Evolutionary conservation across 768 basidiomycete genomes (phyloP), one percentile per base, ranked within the genome.

Genomic region (Leccinum variicolor): DNA sequence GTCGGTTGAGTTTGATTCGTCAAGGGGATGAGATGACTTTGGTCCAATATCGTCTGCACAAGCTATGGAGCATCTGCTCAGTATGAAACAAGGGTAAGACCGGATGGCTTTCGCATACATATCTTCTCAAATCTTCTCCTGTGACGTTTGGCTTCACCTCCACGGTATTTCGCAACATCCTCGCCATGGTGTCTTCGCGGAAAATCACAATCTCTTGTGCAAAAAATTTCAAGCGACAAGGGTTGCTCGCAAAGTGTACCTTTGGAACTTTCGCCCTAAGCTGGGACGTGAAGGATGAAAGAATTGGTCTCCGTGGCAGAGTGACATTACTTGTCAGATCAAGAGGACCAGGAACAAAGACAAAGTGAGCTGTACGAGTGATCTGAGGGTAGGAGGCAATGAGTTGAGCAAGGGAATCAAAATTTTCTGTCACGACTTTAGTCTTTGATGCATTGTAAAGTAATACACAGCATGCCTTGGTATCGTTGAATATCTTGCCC

Each of bases 1-100:
- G 87, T 88, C 1, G 97, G 93, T 65, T 96, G 91, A 33, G 96
- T 86, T 54, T 87, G 83, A 28, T 84, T 78, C 0, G 94, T 87
- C 26, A 98, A 74, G 0, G 97, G 97, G 14, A 84, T 85, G n/a
- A 99, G 81, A 75, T 98, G 95, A 36, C 89, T 86, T 74, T 99
- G 97, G 69, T 99, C 97, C 34, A 98, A 76, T 39, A 99, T 86
- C 0, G 95, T 90, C 75, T 97, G 94, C n/a, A 97, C 95, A 54
- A 97, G 83, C 95, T 98, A 63, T 8, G 19, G 10, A 36, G 2
- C 8, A 11, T 21, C 19, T 9, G 6, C n/a, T 52, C 34, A 60
- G 58, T 46, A 25, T 28, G 31, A 23, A 53, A 31, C 50, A 25
- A 13, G 28, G 21, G 47, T 29, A 41, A 28, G 34, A 61, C 36